phyloP scores from a whole-genome alignment of 805 yeast species.

The Metschnikowia hibisci region DNA sequence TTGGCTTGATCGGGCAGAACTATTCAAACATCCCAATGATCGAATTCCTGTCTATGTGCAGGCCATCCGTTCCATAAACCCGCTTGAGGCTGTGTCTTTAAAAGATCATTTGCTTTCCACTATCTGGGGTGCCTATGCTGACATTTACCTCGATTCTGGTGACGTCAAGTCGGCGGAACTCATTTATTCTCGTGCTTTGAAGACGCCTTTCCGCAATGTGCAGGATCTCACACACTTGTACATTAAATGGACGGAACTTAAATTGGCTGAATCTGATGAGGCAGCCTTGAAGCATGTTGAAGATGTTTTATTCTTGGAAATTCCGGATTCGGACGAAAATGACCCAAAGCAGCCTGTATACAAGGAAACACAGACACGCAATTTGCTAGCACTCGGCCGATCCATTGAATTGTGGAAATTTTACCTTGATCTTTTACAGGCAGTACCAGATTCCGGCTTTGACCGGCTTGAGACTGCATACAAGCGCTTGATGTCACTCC shows the following conservation, averaged over 20 bases:
- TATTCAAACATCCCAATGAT: slow-evolving; percentile 36
- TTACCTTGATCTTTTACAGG: slow-evolving; percentile 67
- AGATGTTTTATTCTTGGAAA: slow-evolving; percentile 22
- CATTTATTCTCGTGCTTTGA: slow-evolving; percentile 59
- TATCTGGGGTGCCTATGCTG: slow-evolving; percentile 71
- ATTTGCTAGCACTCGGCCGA: slow-evolving; percentile 39
- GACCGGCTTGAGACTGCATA: slow-evolving; percentile 24
- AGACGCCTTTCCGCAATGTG: slow-evolving; percentile 61
- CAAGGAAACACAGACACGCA: neutral
- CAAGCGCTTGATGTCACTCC: slow-evolving; percentile 35
- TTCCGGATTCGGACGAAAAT: neutral
- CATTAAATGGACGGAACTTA: slow-evolving; percentile 72
- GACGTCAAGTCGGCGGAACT: slow-evolving; percentile 59
- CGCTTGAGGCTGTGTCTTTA: slow-evolving; percentile 36
- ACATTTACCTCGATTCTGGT: slow-evolving; percentile 51
- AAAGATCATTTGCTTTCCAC: slow-evolving; percentile 40
- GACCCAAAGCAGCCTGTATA: neutral
- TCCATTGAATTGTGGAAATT: slow-evolving; percentile 67
- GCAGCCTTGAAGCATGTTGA: slow-evolving; percentile 34
- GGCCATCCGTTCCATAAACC: slow-evolving; percentile 66
- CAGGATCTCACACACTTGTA: slow-evolving; percentile 68
- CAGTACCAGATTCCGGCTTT: slow-evolving; percentile 38
- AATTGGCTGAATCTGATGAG: slow-evolving; percentile 46
- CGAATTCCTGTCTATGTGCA: slow-evolving; percentile 52
- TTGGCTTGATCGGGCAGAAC: slow-evolving; percentile 63